Evolutionary conservation across 2,329 filamentous ascomycete species (phyloP).

Genomic region (Aureobasidium mangrovei): DNA sequence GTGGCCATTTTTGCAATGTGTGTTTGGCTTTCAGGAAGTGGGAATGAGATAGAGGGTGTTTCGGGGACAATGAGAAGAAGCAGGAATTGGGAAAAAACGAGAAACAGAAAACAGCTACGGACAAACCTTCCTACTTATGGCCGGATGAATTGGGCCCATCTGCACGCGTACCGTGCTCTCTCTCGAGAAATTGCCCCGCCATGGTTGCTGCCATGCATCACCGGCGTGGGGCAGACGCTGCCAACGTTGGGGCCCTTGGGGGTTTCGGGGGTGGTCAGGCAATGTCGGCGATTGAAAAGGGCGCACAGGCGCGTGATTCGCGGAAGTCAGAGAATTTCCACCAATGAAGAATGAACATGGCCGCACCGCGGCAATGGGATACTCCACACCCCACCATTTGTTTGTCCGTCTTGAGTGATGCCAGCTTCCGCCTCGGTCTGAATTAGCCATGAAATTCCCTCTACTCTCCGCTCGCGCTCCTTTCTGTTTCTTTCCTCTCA

Average conservation of each 20-base stretch:
- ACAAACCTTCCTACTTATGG: conserved; percentile 11
- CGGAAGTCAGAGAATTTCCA: not conserved
- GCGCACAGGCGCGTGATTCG: not conserved
- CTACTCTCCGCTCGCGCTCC: not conserved
- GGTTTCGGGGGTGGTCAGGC: not conserved
- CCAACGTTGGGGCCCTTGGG: not conserved
- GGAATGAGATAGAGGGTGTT: not conserved
- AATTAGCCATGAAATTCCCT: conserved; percentile 1
- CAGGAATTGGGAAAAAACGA: not conserved
- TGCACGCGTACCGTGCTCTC: not conserved
- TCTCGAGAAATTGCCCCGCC: conserved; percentile 9
- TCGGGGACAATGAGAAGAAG: not conserved
- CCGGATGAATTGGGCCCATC: conserved; percentile 4
- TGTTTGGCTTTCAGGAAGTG: not conserved
- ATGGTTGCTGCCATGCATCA: not conserved
- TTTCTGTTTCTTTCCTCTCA: conserved; percentile 7
- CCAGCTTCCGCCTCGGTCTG: not conserved
- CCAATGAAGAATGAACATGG: not conserved
- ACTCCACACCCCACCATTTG: conserved; percentile 14
- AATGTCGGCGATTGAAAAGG: conserved; percentile 3
- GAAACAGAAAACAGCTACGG: not conserved
- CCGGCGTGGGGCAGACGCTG: not conserved
- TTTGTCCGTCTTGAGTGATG: not conserved
- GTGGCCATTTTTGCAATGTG: conserved; percentile 24
- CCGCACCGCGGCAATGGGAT: not conserved